These are phyloP conservation scores for Barnettozyma populi DNA, from an alignment of 805 yeast species.

Conservation along the genomic window DNA sequence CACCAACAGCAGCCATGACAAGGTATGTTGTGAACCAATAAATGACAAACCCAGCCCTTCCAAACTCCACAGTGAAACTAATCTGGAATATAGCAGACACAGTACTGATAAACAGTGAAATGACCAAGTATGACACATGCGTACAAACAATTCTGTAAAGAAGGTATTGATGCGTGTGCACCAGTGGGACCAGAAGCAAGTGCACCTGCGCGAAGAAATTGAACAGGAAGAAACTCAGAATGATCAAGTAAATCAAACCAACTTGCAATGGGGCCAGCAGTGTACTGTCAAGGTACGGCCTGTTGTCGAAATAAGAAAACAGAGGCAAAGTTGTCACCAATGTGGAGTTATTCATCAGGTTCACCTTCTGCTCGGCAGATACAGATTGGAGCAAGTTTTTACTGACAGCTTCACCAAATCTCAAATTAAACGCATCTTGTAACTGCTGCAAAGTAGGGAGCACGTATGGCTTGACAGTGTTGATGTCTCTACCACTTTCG, in stretches of 20 bases:
- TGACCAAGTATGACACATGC: slow-evolving; percentile 47
- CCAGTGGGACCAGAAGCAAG: slow-evolving; percentile 38
- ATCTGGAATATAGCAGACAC: slow-evolving; percentile 68
- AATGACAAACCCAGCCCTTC: slow-evolving; percentile 65
- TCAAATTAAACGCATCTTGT: slow-evolving; percentile 26
- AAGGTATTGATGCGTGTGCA: slow-evolving; percentile 41
- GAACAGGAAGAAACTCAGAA: slow-evolving; percentile 68
- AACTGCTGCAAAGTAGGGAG: slow-evolving; percentile 37
- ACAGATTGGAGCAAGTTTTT: slow-evolving; percentile 28
- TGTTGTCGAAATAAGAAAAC: slow-evolving; percentile 37
- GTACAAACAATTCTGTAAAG: slow-evolving; percentile 47
- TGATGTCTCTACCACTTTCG: slow-evolving; percentile 62
- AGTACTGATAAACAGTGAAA: slow-evolving; percentile 53
- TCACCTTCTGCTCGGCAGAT: slow-evolving; percentile 21
- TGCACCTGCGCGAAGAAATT: slow-evolving; percentile 53
- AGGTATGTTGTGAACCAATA: slow-evolving; percentile 66
- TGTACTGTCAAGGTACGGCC: slow-evolving; percentile 46
- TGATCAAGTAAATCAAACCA: slow-evolving; percentile 67
- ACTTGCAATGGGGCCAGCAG: slow-evolving; percentile 66
- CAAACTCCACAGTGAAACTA: slow-evolving; percentile 52
- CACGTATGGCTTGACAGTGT: slow-evolving; percentile 40
- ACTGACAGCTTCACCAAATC: slow-evolving; percentile 16
- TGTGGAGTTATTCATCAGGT: slow-evolving; percentile 20
- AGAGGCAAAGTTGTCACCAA: slow-evolving; percentile 31
- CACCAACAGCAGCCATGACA: slow-evolving; percentile 73